Evolutionary conservation across 257 asterid genomes (phyloP).

Genomic region (Osmanthus fragrans): DNA sequence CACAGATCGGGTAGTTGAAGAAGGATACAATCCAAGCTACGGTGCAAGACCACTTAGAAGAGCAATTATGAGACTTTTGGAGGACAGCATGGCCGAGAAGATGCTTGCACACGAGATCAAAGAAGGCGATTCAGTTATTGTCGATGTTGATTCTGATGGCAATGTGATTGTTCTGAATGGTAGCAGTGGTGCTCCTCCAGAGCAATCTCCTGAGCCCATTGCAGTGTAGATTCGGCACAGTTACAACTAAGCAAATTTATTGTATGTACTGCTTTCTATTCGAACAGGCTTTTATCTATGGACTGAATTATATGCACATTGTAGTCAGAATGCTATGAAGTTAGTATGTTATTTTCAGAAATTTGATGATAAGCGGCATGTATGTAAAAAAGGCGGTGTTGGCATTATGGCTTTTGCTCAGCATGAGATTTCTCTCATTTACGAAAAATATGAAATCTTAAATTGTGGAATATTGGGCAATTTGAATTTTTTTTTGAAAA

Average conservation of each 20-base stretch:
- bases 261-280: constrained; percentile 23
- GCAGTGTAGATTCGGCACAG: constrained; percentile 33
- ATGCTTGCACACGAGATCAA: constrained; percentile 64
- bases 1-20: constrained; percentile 64
- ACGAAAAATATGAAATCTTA: background rate
- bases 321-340: background rate
- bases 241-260: background rate
- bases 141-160: constrained; percentile 66
- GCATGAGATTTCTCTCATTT: background rate
- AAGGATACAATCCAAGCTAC: constrained; percentile 68
- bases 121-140: constrained; percentile 67
- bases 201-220: constrained; percentile 49
- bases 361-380: background rate
- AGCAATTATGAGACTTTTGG: constrained; percentile 78
- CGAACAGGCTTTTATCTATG: background rate
- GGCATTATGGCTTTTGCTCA: too few species aligned
- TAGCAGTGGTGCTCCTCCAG: constrained; percentile 52
- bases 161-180: constrained; percentile 66
- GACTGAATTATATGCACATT: background rate
- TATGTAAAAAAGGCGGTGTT: too few species aligned
- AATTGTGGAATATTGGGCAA: too few species aligned
- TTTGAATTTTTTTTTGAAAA: too few species aligned
- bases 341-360: background rate
- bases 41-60: constrained; percentile 87
- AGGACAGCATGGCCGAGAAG: constrained; percentile 85